Base-by-base conservation (phyloP, 495 filamentous ascomycete species). In the Aeminium ludgeri region DNA sequence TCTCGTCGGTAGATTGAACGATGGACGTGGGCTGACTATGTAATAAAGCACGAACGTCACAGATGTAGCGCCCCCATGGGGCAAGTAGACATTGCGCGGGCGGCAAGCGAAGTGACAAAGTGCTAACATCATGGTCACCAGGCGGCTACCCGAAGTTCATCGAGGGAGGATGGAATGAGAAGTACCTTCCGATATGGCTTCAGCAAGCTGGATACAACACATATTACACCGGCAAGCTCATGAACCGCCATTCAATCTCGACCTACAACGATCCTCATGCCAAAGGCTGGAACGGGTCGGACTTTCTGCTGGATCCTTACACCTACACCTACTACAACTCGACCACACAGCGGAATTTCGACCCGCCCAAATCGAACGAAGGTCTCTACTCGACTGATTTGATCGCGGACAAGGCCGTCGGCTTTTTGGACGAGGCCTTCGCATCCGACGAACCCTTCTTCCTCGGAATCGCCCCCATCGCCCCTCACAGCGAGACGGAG, bases 1-100 rank as follows among this genome's bases (percentile, higher is more conserved):
- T n/a, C n/a, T n/a, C n/a, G n/a, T n/a, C n/a, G n/a, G n/a, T n/a
- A n/a, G n/a, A n/a, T n/a, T n/a, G n/a, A n/a, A n/a, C n/a, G n/a
- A n/a, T n/a, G n/a, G n/a, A n/a, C n/a, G n/a, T n/a, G n/a, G n/a
- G n/a, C n/a, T n/a, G n/a, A n/a, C n/a, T n/a, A n/a, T n/a, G n/a
- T n/a, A n/a, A n/a, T n/a, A n/a, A n/a, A n/a, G n/a, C 49, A 80
- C 76, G 15, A 82, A 82, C 44, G 76, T 82, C 6, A 81, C 78
- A 1, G 72, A 78, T 41, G 75, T 80, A 6, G 56, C n/a, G n/a
- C n/a, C n/a, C n/a, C n/a, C n/a, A n/a, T n/a, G n/a, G n/a, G n/a
- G n/a, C n/a, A n/a, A n/a, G n/a, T n/a, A n/a, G n/a, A n/a, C n/a
- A n/a, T n/a, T n/a, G n/a, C n/a, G n/a, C n/a, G n/a, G n/a, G n/a